Conservation (phyloP, 1,139 yeast genomes). For the Blastobotrys serpentis region DNA sequence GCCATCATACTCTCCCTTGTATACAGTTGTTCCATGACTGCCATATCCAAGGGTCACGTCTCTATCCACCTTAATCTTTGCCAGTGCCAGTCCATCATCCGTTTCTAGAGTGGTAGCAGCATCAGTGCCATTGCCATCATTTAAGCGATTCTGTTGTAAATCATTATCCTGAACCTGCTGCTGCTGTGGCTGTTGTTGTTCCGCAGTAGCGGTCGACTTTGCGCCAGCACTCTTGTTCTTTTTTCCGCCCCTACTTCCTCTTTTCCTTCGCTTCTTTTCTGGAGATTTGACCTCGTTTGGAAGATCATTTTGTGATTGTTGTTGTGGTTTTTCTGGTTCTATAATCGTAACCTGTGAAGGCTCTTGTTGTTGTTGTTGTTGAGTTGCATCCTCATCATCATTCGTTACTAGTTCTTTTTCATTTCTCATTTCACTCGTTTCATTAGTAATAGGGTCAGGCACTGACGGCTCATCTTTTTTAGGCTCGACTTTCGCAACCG, state of each 20-base stretch:
- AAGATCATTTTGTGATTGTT: conserved; percentile 1
- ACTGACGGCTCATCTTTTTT: neutral
- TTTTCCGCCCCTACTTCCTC: conserved; percentile 82
- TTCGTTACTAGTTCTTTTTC: neutral
- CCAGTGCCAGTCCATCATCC: conserved; percentile 5
- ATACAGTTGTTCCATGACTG: conserved; percentile 94
- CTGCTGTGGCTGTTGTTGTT: conserved; percentile 9
- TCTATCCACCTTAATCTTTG: neutral
- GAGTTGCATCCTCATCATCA: neutral
- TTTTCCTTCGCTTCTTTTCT: conserved; percentile 56
- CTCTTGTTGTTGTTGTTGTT: too few relatives aligned
- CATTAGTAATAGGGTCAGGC: neutral
- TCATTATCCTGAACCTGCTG: conserved; percentile 13
- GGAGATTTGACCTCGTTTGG: conserved; percentile 15
- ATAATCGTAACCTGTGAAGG: conserved; percentile 23
- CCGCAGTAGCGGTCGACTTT: conserved; percentile 39
- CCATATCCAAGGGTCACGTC: conserved; percentile 84
- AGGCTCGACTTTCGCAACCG: neutral
- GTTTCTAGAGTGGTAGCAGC: conserved; percentile 1
- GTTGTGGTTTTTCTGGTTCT: conserved; percentile 21
- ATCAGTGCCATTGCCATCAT: neutral
- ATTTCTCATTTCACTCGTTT: neutral
- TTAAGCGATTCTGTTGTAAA: neutral
- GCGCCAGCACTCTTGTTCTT: conserved; percentile 46
- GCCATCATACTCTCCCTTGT: conserved; percentile 76